Percentiles rank a stretch among this genome's conserved stretches.
phyloP scores from a whole-genome alignment of 2,329 filamentous ascomycete species.

The Pseudocercospora cruenta region DNA sequence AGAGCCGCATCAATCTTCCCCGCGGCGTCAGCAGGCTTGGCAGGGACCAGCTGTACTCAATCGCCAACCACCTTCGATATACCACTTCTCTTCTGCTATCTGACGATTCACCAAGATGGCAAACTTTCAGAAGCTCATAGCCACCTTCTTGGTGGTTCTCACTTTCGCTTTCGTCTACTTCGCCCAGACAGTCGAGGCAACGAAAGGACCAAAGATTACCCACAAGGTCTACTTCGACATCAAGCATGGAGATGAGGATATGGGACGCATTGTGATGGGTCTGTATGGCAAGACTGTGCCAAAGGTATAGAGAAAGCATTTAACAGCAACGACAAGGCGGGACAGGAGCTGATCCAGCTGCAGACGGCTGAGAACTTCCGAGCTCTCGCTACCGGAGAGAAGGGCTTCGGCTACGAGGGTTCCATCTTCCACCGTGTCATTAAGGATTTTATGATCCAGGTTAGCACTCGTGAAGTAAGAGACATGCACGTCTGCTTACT shows the following conservation, averaged over 20 bases:
- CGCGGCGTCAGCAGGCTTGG: constrained; percentile 9
- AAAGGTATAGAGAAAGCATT: constrained; percentile 54
- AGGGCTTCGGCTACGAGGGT: constrained; percentile 81
- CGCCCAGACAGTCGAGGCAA: constrained; percentile 71
- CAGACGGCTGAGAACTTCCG: constrained; percentile 74
- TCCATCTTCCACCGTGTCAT: constrained; percentile 89
- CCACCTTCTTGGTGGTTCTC: constrained; percentile 75
- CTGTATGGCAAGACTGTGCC: constrained; percentile 87
- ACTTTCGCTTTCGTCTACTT: constrained; percentile 76
- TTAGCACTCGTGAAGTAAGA: background rate
- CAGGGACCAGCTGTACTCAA: constrained; percentile 15
- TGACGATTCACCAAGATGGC: constrained; percentile 64
- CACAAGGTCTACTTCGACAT: constrained; percentile 79
- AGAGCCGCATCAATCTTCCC: constrained; percentile 12
- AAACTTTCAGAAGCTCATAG: constrained; percentile 69
- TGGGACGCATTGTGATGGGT: constrained; percentile 78
- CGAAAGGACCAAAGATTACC: constrained; percentile 69
- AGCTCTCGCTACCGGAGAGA: constrained; percentile 80
- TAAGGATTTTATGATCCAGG: constrained; percentile 90
- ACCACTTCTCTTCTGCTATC: background rate
- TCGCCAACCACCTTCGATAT: constrained; percentile 1
- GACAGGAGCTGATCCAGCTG: constrained; percentile 8
- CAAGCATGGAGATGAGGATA: constrained; percentile 70
- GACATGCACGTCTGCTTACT: background rate
- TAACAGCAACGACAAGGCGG: background rate